phyloP scores from a whole-genome alignment of 306 rosid species.

The Trifolium fragiferum region DNA sequence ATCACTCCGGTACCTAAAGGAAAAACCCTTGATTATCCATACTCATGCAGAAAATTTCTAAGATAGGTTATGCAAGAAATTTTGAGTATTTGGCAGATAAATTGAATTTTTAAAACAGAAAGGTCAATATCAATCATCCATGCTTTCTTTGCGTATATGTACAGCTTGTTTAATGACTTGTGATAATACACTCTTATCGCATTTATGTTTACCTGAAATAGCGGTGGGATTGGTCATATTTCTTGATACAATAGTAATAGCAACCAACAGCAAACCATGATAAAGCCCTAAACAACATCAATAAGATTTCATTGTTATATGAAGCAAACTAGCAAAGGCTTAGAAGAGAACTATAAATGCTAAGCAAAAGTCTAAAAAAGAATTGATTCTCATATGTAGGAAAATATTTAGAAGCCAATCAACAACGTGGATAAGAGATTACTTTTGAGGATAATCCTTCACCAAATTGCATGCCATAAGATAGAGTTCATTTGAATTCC shows the following conservation, averaged over 20 bases:
- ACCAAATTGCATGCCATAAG: conserved; percentile 95
- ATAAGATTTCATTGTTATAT: conserved; percentile 28
- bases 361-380: conserved; percentile 3
- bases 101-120: conserved; percentile 9
- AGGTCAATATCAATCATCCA: conserved; percentile 13
- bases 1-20: conserved; percentile 18
- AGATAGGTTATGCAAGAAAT: conserved; percentile 1
- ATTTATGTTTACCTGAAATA: conserved; percentile 72
- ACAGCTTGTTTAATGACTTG: conserved; percentile 19
- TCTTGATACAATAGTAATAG: conserved; percentile 94
- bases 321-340: neutral
- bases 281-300: conserved; percentile 67
- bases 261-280: conserved; percentile 99
- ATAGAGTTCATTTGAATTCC: conserved; percentile 95
- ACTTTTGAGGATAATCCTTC: conserved; percentile 98
- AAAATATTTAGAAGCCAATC: conserved; percentile 36
- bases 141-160: conserved; percentile 10
- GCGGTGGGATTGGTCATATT: conserved; percentile 87
- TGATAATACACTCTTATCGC: neutral
- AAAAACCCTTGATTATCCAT: conserved; percentile 14
- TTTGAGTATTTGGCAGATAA: conserved; percentile 9
- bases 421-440: conserved; percentile 22
- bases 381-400: conserved; percentile 7
- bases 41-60: conserved; percentile 14
- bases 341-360: conserved; percentile 31